Percentiles rank a stretch among this genome's conserved stretches.
phyloP scores from a whole-genome alignment of 1,284 basidiomycete genomes.

The Malassezia globosa region DNA sequence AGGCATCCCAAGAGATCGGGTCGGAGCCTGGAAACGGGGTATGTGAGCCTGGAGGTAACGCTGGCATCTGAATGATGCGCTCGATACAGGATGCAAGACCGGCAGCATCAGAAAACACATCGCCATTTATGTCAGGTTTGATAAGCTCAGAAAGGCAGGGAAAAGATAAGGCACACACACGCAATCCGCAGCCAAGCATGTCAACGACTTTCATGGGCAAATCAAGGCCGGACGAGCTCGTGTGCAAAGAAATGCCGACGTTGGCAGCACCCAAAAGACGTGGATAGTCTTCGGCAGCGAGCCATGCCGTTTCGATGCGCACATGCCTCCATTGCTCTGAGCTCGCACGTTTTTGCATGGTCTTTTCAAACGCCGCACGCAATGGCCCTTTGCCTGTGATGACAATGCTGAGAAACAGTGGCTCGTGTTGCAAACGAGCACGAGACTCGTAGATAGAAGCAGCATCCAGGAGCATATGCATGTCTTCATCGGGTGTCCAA shows the following conservation, averaged over 20 bases:
- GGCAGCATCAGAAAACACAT: conserved; percentile 60
- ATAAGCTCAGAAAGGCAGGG: conserved; percentile 77
- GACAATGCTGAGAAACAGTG: conserved; percentile 54
- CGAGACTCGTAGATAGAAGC: conserved; percentile 56
- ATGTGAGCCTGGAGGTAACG: background rate
- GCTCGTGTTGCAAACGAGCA: conserved; percentile 43
- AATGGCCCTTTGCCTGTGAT: conserved; percentile 88
- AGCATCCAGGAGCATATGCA: conserved; percentile 57
- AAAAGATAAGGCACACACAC: conserved; percentile 82
- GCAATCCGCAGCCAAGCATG: conserved; percentile 93
- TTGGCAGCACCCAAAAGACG: conserved; percentile 63
- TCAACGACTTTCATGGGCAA: conserved; percentile 99
- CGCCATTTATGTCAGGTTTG: conserved; percentile 67
- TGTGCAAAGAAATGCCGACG: conserved; percentile 79
- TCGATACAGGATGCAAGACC: conserved; percentile 61
- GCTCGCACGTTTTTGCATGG: conserved; percentile 55
- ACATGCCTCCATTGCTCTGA: conserved; percentile 65
- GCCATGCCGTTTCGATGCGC: conserved; percentile 54
- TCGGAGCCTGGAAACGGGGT: background rate
- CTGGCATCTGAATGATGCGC: background rate
- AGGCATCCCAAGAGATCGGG: conserved; percentile 4
- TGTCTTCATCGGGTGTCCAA: conserved; percentile 97
- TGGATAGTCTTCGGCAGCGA: conserved; percentile 33
- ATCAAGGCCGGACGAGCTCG: conserved; percentile 78
- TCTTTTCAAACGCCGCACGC: conserved; percentile 60